Percentiles rank a stretch among this genome's conserved stretches.
These are phyloP conservation scores for Dactylorhiza incarnata DNA, from an alignment of 106 monocot genomes.

Conservation along the genomic window DNA sequence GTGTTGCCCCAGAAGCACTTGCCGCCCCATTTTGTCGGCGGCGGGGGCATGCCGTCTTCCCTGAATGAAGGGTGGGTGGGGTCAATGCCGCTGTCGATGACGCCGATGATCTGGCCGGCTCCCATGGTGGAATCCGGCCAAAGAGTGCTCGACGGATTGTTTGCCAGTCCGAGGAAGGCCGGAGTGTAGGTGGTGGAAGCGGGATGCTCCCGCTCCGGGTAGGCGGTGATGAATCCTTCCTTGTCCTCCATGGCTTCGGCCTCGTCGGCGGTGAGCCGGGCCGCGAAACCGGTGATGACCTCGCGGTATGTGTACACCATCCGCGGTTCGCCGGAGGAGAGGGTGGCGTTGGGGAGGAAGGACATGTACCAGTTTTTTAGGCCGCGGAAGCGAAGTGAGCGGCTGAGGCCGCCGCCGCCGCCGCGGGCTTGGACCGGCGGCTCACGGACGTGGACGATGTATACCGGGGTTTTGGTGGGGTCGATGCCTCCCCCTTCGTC, in stretches of 20 bases:
- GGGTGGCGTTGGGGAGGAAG: slow-evolving; percentile 12
- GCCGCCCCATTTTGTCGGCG: slow-evolving; percentile 21
- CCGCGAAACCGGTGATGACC: slow-evolving; percentile 27
- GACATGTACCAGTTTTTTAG: slow-evolving; percentile 14
- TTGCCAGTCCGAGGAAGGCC: slow-evolving; percentile 34
- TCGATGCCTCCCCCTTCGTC: neutral
- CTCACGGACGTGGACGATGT: slow-evolving; percentile 3
- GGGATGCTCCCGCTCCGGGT: slow-evolving; percentile 9
- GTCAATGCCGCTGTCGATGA: slow-evolving; percentile 35
- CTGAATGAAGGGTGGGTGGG: slow-evolving; percentile 40
- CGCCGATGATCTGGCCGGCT: slow-evolving; percentile 33
- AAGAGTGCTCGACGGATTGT: neutral
- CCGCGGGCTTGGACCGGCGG: neutral
- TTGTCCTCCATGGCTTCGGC: slow-evolving; percentile 11
- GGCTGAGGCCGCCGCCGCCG: too few relatives aligned
- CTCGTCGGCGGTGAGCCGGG: slow-evolving; percentile 30
- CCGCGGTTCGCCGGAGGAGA: neutral
- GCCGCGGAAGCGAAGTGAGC: neutral
- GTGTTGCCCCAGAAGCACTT: slow-evolving; percentile 5
- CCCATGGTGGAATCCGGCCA: slow-evolving; percentile 19
- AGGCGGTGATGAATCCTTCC: slow-evolving; percentile 33
- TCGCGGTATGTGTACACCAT: slow-evolving; percentile 9
- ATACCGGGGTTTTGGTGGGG: slow-evolving; percentile 3
- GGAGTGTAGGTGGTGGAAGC: slow-evolving; percentile 51
- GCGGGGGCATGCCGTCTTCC: slow-evolving; percentile 15